Percentiles rank a stretch among this genome's conserved stretches.
phyloP scores from a whole-genome alignment of 371 early-diverging fungal species.

The Rhizopus delemar region DNA sequence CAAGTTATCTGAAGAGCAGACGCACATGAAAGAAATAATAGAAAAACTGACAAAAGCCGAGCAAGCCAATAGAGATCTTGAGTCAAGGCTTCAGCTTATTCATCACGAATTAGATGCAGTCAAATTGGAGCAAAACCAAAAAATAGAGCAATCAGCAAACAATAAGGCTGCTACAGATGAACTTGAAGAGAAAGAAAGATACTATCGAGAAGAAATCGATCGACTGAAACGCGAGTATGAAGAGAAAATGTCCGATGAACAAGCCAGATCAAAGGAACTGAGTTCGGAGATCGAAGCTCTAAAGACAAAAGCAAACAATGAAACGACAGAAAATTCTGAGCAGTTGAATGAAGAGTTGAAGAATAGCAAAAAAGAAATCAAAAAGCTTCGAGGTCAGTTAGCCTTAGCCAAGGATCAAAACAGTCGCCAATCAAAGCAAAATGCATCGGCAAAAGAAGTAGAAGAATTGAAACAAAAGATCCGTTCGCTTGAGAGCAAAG shows the following conservation, averaged over 20 bases:
- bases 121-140: conserved; percentile 3
- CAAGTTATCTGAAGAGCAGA: background rate
- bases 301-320: background rate
- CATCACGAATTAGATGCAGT: background rate
- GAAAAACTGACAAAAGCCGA: background rate
- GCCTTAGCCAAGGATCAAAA: conserved; percentile 20
- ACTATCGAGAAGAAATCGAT: conserved; percentile 11
- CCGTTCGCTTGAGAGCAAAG: background rate
- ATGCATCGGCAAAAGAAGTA: background rate
- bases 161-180: conserved; percentile 11
- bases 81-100: background rate
- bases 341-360: conserved; percentile 6
- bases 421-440: conserved; percentile 9
- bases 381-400: conserved; percentile 26
- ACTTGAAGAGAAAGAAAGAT: conserved; percentile 18
- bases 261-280: background rate
- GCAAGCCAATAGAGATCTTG: conserved; percentile 6
- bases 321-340: background rate
- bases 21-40: background rate
- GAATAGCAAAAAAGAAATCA: conserved; percentile 18
- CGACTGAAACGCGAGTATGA: conserved; percentile 1
- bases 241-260: background rate
- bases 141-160: conserved; percentile 13
- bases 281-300: conserved; percentile 6
- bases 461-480: background rate